Evolutionary conservation across 257 asterid species (phyloP).

Genomic region (Petunia axillaris): DNA sequence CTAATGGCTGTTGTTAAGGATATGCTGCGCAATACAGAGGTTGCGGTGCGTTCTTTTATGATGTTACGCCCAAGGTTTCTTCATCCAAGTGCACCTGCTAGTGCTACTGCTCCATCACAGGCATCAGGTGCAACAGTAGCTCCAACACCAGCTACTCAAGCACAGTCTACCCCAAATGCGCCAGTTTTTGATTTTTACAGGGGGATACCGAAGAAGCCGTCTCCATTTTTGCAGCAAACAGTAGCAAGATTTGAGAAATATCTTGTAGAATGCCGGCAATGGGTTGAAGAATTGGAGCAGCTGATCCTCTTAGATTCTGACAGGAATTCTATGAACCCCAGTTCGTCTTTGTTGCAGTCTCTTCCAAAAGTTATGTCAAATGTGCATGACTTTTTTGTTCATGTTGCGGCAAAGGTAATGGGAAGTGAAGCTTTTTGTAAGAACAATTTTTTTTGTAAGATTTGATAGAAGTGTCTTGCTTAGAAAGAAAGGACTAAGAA

Average conservation of each 20-base stretch:
- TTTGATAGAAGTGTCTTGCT: background rate
- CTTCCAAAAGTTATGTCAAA: slow-evolving; percentile 91
- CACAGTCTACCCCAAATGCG: slow-evolving; percentile 57
- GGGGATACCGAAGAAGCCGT: slow-evolving; percentile 91
- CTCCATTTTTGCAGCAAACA: slow-evolving; percentile 88
- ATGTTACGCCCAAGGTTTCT: slow-evolving; percentile 84
- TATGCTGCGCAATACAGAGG: slow-evolving; percentile 86
- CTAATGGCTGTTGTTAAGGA: slow-evolving; percentile 80
- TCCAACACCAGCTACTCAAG: slow-evolving; percentile 61
- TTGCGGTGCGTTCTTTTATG: slow-evolving; percentile 92
- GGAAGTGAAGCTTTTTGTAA: slow-evolving; percentile 7
- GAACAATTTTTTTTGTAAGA: background rate
- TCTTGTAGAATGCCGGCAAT: slow-evolving; percentile 80
- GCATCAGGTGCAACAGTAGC: slow-evolving; percentile 57
- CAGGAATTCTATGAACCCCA: slow-evolving; percentile 52
- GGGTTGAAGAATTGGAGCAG: slow-evolving; percentile 96
- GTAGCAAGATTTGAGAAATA: slow-evolving; percentile 90
- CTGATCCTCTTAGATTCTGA: slow-evolving; percentile 68
- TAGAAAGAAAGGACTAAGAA: background rate
- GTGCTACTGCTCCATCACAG: slow-evolving; percentile 61
- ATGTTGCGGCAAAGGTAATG: slow-evolving; percentile 96
- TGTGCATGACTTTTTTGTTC: slow-evolving; percentile 94
- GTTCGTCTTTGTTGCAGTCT: slow-evolving; percentile 79
- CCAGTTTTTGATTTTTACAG: slow-evolving; percentile 86
- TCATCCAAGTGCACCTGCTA: slow-evolving; percentile 62